Percentiles rank a stretch among this genome's conserved stretches.
These are phyloP conservation scores for Rhynchospora tenuis DNA, from an alignment of 176 grass and related monocot species.

Conservation along the genomic window DNA sequence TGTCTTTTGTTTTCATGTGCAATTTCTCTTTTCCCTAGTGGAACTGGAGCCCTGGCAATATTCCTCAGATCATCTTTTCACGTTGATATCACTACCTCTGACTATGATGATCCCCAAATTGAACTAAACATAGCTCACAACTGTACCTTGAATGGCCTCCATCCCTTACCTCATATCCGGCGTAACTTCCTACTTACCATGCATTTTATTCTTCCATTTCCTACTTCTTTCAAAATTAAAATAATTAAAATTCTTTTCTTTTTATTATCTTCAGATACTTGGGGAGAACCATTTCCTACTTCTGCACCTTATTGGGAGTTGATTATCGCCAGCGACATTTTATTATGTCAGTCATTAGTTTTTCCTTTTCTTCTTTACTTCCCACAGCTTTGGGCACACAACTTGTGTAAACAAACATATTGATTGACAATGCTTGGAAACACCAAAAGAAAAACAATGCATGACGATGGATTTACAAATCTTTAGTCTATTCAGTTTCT, in stretches of 20 bases:
- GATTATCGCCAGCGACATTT: conserved; percentile 88
- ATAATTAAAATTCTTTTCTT: not conserved
- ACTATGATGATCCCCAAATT: conserved; percentile 81
- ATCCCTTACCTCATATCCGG: conserved; percentile 58
- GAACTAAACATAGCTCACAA: conserved; percentile 91
- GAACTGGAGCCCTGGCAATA: conserved; percentile 80
- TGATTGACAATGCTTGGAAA: not conserved
- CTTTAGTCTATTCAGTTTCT: not conserved
- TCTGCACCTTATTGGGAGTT: conserved; percentile 58
- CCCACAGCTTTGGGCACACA: not conserved
- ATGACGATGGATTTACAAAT: not conserved
- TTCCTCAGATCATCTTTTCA: conserved; percentile 54
- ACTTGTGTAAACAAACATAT: not conserved
- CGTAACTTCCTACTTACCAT: conserved; percentile 37
- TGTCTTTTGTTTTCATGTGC: too few species aligned
- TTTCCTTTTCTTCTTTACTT: not conserved
- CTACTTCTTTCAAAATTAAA: too few species aligned
- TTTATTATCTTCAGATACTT: conserved; percentile 55
- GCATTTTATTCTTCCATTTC: not conserved
- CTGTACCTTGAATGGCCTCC: conserved; percentile 50
- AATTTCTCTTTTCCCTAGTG: conserved; percentile 33
- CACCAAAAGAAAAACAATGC: not conserved
- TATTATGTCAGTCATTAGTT: conserved; percentile 55
- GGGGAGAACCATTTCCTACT: conserved; percentile 75
- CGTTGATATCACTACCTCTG: conserved; percentile 82